Conservation (phyloP, 1,284 basidiomycete species). For the Xerocomus minutiporus region DNA sequence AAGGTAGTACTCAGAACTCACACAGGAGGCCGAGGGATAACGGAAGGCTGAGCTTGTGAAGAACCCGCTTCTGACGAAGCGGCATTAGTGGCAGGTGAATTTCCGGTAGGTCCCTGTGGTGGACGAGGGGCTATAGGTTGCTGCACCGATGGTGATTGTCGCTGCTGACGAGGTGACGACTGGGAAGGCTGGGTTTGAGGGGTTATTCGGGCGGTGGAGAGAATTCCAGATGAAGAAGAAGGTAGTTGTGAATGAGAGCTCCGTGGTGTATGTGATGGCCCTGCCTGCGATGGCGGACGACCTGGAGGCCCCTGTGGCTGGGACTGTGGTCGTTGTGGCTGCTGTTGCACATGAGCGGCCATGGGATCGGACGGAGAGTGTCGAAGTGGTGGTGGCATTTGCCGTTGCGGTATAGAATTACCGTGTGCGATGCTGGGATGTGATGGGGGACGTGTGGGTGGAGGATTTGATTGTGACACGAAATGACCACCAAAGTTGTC, state of each 20-base stretch:
- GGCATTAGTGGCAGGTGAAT: constrained; percentile 19
- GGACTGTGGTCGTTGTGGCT: constrained; percentile 46
- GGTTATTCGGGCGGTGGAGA: constrained; percentile 29
- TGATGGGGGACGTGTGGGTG: constrained; percentile 45
- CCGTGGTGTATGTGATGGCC: constrained; percentile 37
- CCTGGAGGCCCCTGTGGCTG: constrained; percentile 44
- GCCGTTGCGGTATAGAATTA: constrained; percentile 30
- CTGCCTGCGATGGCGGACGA: constrained; percentile 34
- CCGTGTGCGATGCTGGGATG: constrained; percentile 33
- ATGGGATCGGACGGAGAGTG: constrained; percentile 42
- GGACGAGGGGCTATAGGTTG: constrained; percentile 39
- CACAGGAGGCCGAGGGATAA: constrained; percentile 26
- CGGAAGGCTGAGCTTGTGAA: constrained; percentile 25
- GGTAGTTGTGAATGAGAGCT: constrained; percentile 34
- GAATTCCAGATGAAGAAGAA: constrained; percentile 23
- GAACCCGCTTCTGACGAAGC: constrained; percentile 27
- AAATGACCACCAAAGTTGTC: constrained; percentile 35
- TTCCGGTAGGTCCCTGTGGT: constrained; percentile 24
- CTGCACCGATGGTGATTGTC: constrained; percentile 34
- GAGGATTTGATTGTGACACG: constrained; percentile 31
- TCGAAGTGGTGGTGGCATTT: constrained; percentile 36
- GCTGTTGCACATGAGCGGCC: constrained; percentile 34
- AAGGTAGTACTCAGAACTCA: constrained; percentile 20
- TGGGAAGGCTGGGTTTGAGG: constrained; percentile 32
- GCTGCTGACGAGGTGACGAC: constrained; percentile 32